Evolutionary conservation across 768 basidiomycete genomes (phyloP).

Genomic region (Rhizopogon vulgaris): DNA sequence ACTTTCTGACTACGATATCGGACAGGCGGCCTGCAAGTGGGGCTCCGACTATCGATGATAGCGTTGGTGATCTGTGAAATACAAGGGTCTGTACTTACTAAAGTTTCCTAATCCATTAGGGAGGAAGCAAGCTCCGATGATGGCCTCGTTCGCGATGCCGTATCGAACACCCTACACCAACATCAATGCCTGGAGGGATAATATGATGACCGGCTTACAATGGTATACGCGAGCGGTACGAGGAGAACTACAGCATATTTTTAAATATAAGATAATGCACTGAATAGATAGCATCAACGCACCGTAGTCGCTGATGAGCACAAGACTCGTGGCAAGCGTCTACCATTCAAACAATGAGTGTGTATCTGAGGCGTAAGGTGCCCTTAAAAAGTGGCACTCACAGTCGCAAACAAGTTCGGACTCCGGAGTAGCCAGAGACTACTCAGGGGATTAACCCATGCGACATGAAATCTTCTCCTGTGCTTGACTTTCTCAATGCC

Average conservation of each 20-base stretch:
- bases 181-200: neutral
- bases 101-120: constrained; percentile 31
- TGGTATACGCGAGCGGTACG: constrained; percentile 31
- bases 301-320: constrained; percentile 25
- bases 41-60: constrained; percentile 41
- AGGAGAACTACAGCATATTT: constrained; percentile 16
- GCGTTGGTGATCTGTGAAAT: neutral
- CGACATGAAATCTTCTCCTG: constrained; percentile 17
- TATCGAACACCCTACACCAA: constrained; percentile 28
- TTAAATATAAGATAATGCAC: neutral
- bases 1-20: constrained; percentile 41
- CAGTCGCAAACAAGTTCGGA: constrained; percentile 46
- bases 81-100: constrained; percentile 16
- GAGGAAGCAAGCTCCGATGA: constrained; percentile 31
- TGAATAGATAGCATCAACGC: constrained; percentile 2
- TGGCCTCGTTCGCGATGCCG: constrained; percentile 27
- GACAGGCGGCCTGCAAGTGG: constrained; percentile 51
- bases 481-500: constrained; percentile 49
- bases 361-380: neutral
- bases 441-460: constrained; percentile 48
- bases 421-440: constrained; percentile 43
- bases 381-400: constrained; percentile 22
- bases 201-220: constrained; percentile 20
- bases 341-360: constrained; percentile 29
- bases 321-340: constrained; percentile 28